Base-by-base conservation (phyloP, 2,329 filamentous ascomycete species). In the Ceratocystiopsis brevicomis region DNA sequence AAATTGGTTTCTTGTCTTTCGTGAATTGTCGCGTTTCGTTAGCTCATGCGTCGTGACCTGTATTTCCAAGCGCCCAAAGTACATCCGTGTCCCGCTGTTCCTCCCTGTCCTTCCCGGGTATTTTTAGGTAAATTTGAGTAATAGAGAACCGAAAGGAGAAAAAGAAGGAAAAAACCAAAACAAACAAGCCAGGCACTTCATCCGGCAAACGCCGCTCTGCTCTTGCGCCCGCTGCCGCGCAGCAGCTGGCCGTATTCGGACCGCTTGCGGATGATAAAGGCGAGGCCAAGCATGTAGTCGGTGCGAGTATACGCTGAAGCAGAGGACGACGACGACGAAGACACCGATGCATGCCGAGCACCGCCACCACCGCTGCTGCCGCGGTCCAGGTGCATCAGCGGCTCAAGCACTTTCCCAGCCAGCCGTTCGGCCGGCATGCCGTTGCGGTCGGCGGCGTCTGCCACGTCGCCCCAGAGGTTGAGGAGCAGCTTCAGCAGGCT, bases 231-330 rank as follows among this genome's bases (percentile, higher is more conserved):
- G 25, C 57, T 54, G 18, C 59, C 54, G 43, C 53, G 55, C 47
- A 63, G 45, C 47, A 61, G 52, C 17, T 56, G 48, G 18, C 53
- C 56, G 42, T 66, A 65, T 48, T 65, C 62, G 32, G 53, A 56
- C 39, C 63, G 54, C 52, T 57, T 62, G 11, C 63, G 58, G 34
- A 66, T 64, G 44, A 66, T 47, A 45, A 65, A 66, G 2, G 62
- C 61, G 37, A 66, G 48, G 2, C 59, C 59, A n/a, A 65, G 56
- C 57, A 64, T 57, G 37, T 53, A 61, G 46, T 65, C 62, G 1
- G 61, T 62, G 35, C 56, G 54, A 42, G 58, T 53, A 38, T 56
- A 56, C 5, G 12, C 16, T 4, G 15, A 15, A 30, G 25, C 25
- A 30, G 25, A 30, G 6, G 25, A 30, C 10, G 25, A 30, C 10